Evolutionary conservation across 1,284 basidiomycete genomes (phyloP), one percentile per base, ranked within the genome.

Genomic region (Stereum hirsutum): DNA sequence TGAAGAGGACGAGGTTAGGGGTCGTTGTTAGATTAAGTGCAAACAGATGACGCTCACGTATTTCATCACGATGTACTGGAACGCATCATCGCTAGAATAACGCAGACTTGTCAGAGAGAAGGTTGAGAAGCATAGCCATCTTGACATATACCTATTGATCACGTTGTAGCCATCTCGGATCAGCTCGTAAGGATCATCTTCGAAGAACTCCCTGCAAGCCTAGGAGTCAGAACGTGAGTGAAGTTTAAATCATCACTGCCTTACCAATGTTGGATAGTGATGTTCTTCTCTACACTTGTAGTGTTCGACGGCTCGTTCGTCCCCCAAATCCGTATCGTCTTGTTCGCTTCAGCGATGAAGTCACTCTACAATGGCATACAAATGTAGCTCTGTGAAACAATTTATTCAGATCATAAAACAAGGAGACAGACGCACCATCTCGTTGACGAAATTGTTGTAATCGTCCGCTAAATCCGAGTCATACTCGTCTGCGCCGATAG

Each of bases 251-350:
- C 5, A 31, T 31, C 30, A 17, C 6, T 41, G 17, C 17, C 8
- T 34, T 31, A 58, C 60, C 60, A 65, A 48, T 65, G 64, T 49
- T 64, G 64, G 42, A 64, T 64, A 15, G 60, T 64, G 43, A 65
- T 50, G 50, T 57, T 45, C 32, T 50, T 51, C n/a, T 52, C 54
- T 42, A 62, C 51, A 12, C 54, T 54, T 34, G 53, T 44, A 15
- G 52, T 53, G 42, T 57, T 50, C 42, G 55, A 57, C 19, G 61
- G 61, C 51, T 61, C 60, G 48, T 56, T 48, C 40, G 61, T 62
- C 25, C 61, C 60, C 61, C 58, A 62, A 20, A 60, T 54, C 15
- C 61, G 57, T 37, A 61, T 60, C 5, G 50, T 44, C 48, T 62
- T 63, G 23, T 54, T 51, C 4, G 50, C 44, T 27, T 51, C 33